These are phyloP conservation scores for Cordyceps fumosorosea DNA, from an alignment of 2,329 filamentous ascomycete species.

Conservation along the genomic window DNA sequence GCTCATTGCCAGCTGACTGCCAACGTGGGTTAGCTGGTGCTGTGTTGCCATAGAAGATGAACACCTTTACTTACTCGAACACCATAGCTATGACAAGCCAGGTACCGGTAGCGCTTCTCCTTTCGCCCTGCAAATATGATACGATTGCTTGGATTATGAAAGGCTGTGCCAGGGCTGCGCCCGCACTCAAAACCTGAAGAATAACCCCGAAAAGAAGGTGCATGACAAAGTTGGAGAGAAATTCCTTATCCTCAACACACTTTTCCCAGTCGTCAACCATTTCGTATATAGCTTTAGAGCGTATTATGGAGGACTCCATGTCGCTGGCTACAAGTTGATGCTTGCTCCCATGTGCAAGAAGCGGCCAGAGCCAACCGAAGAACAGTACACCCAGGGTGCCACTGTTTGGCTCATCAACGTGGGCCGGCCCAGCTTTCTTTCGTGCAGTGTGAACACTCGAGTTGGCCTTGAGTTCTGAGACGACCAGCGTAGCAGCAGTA, in stretches of 20 bases:
- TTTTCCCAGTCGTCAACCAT: not conserved
- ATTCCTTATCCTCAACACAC: not conserved
- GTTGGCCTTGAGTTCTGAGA: not conserved
- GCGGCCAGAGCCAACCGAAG: conserved; percentile 4
- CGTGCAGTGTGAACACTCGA: not conserved
- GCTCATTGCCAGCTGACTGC: not conserved
- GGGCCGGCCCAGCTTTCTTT: not conserved
- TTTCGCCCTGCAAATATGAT: not conserved
- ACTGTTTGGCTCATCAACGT: not conserved
- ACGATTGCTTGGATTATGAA: not conserved
- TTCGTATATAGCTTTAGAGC: not conserved
- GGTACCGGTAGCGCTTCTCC: not conserved
- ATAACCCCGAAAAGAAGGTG: not conserved
- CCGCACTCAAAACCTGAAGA: not conserved
- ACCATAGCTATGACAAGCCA: conserved; percentile 3
- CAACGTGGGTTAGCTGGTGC: not conserved
- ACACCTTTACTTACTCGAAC: not conserved
- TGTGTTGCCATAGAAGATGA: not conserved
- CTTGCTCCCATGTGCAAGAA: not conserved
- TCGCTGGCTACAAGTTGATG: not conserved
- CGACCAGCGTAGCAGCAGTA: not conserved
- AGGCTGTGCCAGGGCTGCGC: not conserved
- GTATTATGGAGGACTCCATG: not conserved
- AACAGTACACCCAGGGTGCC: not conserved
- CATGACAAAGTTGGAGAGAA: not conserved